Evolutionary conservation across 352 stramenopile species (phyloP), one percentile per base, ranked within the genome.

Genomic region (Globisporangium paroecandrum): DNA sequence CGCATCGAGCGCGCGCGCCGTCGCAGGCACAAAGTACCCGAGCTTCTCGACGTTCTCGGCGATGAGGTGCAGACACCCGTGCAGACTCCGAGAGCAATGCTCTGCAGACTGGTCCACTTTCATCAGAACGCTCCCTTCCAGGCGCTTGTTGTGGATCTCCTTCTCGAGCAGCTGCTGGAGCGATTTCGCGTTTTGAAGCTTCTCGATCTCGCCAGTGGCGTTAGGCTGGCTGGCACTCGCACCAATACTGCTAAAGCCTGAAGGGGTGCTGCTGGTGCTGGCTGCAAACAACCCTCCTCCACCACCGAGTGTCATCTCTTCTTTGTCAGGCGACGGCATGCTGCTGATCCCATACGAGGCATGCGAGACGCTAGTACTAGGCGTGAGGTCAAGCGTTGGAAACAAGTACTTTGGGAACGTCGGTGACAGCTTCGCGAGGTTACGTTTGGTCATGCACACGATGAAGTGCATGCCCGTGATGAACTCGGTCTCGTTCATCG

Each of bases 391-490:
- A 20, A 93, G 64, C 8, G 77, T 81, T 6, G 83, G 82, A 68
- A 93, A 93, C 41, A 91, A 61, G 25, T 89, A 87, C 6, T 53
- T 76, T 13, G 83, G 82, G 49, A 91, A 89, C 3, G 60, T 69
- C 13, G 69, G 34, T 7, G 85, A 83, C 46, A 93, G 71, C 43
- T 69, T 70, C 0, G 68, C 65, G n/a, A 91, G 70, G 53, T 73
- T 82, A 36, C 85, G 83, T 68, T 91, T 91, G 27, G 85, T 91
- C 60, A 85, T 81, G 65, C 85, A 93, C 70, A 91, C 78, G 58
- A 93, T 91, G 20, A 93, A 72, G 72, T 93, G 85, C 85, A 93
- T 93, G 41, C 69, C 80, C 61, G 88, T 77, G 54, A 82, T 65
- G 64, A 93, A 93, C 66, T 90, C 81, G 27, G 74, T 79, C 64